Evolutionary conservation across 2,329 filamentous ascomycete genomes (phyloP).

Genomic region (Exophiala aquamarina): DNA sequence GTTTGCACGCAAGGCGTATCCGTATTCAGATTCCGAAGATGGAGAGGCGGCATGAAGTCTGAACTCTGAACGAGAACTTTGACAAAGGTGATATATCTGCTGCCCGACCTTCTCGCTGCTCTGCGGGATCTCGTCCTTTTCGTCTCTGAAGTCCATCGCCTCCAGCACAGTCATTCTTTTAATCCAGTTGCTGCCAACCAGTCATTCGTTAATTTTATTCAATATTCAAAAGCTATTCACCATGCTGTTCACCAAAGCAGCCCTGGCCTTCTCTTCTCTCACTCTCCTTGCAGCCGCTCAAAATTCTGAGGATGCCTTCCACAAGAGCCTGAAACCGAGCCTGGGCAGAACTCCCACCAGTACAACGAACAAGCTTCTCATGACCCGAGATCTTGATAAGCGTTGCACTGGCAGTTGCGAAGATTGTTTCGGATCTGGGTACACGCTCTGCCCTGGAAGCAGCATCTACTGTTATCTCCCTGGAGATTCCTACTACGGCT

Average conservation of each 20-base stretch:
- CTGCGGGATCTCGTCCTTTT: neutral
- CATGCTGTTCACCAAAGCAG: slow-evolving; percentile 18
- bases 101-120: too few relatives aligned
- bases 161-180: slow-evolving; percentile 8
- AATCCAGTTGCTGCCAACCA: neutral
- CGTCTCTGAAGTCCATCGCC: neutral
- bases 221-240: slow-evolving; percentile 2
- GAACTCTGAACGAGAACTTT: too few relatives aligned
- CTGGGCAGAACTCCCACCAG: slow-evolving; percentile 2
- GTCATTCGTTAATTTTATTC: too few relatives aligned
- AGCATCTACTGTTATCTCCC: slow-evolving; percentile 22
- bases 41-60: neutral
- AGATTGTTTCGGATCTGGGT: slow-evolving; percentile 25
- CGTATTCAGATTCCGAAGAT: slow-evolving; percentile 7
- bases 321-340: slow-evolving; percentile 7
- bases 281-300: slow-evolving; percentile 14
- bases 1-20: slow-evolving; percentile 7
- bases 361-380: slow-evolving; percentile 13
- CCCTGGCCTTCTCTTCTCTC: slow-evolving; percentile 13
- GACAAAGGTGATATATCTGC: too few relatives aligned
- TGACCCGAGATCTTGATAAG: slow-evolving; percentile 14
- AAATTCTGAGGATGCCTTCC: slow-evolving; percentile 10
- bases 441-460: slow-evolving; percentile 20
- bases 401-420: slow-evolving; percentile 21
- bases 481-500: slow-evolving; percentile 18